Evolutionary conservation across 176 grass and related monocot genomes (phyloP).

Genomic region (maize (Zea mays)): Zm-B73-REFERENCE-NAM-5.0 NC_050097.1:94225501-94226000

Average conservation of each 20-base stretch:
- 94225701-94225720: slow-evolving; percentile 43
- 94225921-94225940: slow-evolving; percentile 35
- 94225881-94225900: slow-evolving; percentile 46
- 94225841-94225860: neutral
- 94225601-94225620: neutral
- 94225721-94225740: slow-evolving; percentile 59
- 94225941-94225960: neutral
- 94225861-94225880: no score
- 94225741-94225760: slow-evolving; percentile 39
- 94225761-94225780: slow-evolving; percentile 49
- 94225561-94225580: neutral
- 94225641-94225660: neutral
- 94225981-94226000: neutral
- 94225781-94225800: slow-evolving; percentile 22
- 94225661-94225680: neutral
- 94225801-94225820: slow-evolving; percentile 62
- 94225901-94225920: slow-evolving; percentile 31
- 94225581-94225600: neutral
- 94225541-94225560: slow-evolving; percentile 12
- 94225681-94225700: neutral
- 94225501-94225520: neutral
- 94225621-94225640: slow-evolving; percentile 20
- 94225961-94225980: neutral
- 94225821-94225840: slow-evolving; percentile 39
- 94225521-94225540: slow-evolving; percentile 16